Evolutionary conservation across 2,329 filamentous ascomycete species (phyloP).

Genomic region (Verticillium longisporum): DNA sequence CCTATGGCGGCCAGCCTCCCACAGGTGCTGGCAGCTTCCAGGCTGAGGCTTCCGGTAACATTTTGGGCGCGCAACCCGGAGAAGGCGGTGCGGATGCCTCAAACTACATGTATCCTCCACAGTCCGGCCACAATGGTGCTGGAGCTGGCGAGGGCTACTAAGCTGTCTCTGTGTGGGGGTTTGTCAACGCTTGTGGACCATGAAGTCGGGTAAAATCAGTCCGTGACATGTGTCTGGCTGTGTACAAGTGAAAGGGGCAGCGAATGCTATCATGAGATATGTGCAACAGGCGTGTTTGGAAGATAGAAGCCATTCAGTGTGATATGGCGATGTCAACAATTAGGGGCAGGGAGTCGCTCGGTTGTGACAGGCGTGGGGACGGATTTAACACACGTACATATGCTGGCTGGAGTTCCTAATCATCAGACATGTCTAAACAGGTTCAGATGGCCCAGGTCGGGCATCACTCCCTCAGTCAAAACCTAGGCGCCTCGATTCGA

Average conservation of each 20-base stretch:
- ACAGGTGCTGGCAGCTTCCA: constrained; percentile 36
- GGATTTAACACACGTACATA: background rate
- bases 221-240: constrained; percentile 16
- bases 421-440: no score
- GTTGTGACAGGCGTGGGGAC: background rate
- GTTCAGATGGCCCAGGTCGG: no score
- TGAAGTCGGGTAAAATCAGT: background rate
- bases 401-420: background rate
- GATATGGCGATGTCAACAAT: background rate
- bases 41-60: constrained; percentile 29
- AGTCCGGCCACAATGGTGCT: constrained; percentile 53
- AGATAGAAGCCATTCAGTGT: background rate
- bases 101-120: constrained; percentile 47
- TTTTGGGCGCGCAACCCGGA: constrained; percentile 30
- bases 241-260: constrained; percentile 23
- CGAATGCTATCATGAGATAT: constrained; percentile 6
- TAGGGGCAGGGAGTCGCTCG: background rate
- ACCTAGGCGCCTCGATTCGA: no score
- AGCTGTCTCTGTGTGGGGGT: background rate
- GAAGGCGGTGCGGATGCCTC: constrained; percentile 33
- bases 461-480: no score
- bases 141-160: constrained; percentile 44
- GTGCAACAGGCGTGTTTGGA: background rate
- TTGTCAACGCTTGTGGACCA: background rate
- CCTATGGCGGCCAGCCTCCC: constrained; percentile 37